Base-by-base conservation (phyloP, 1,284 basidiomycete species). In the Inonotus obliquus region DNA sequence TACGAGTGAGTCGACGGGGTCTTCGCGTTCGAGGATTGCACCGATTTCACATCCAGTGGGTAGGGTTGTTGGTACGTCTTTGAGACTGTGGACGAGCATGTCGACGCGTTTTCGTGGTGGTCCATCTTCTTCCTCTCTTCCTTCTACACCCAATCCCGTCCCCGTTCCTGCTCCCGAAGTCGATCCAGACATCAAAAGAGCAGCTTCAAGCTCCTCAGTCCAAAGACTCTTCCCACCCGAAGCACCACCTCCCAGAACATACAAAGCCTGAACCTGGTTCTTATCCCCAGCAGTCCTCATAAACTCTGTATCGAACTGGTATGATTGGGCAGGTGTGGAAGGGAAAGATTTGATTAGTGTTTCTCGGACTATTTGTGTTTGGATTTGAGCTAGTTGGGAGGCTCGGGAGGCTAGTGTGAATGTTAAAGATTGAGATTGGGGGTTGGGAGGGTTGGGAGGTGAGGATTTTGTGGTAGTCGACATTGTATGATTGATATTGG, bases 161-260 rank as follows among this genome's bases (percentile, higher is more conserved):
- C 19, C 17, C 6, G 9, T 11, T 1, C 10, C 27, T 0, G 13
- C 23, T 32, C 51, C 37, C 6, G 53, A 13, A 10, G 11, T 2
- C 2, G 49, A 27, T 1, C 45, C 54, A 5, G 44, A 29, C n/a
- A 45, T 25, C 47, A 61, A 32, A 58, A 98, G 79, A 25, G 90
- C 87, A 21, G 90, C 89, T 73, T 98, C 96, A 63, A 98, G 85
- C 71, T 98, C 96, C 71, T 93, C 91, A 32, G 96, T 98, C 96
- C 96, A 98, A 17, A 98, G 77, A 0, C 91, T 87, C 74, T 96
- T 94, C 14, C 92, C 92, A 23, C 56, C 61, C 35, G 59, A 45
- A 9, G n/a, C 54, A 38, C 54, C 44, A 7, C 51, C 58, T 65
- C 87, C 90, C n/a, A 92, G 75, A 21, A 89, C 77, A 72, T 91